Evolutionary conservation across 116 monocot species (phyloP).

Genomic region (Iris pallida): DNA sequence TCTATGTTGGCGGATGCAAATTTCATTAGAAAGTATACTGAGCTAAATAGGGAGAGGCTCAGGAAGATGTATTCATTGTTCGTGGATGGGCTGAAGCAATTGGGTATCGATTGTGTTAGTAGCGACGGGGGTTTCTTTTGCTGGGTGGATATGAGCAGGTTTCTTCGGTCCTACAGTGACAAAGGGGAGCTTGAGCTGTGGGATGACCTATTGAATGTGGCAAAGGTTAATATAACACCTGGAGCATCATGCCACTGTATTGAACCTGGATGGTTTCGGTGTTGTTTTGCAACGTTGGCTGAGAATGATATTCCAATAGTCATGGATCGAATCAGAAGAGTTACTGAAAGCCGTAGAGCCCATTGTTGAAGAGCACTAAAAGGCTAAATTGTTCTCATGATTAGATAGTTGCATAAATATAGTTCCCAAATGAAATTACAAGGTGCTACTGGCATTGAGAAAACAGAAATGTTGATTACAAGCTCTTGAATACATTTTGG

Average conservation of each 20-base stretch:
- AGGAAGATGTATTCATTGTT: constrained; percentile 20
- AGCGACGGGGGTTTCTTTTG: constrained; percentile 25
- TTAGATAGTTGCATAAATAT: too few relatives aligned
- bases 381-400: too few relatives aligned
- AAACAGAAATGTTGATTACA: too few relatives aligned
- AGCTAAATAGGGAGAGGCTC: constrained; percentile 30
- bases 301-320: constrained; percentile 26
- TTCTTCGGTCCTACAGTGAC: constrained; percentile 15
- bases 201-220: constrained; percentile 20
- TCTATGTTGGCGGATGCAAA: constrained; percentile 42
- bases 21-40: constrained; percentile 29
- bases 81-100: constrained; percentile 23
- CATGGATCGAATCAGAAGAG: constrained; percentile 19
- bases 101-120: constrained; percentile 26
- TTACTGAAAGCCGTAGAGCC: neutral
- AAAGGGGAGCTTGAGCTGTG: constrained; percentile 26
- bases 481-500: too few relatives aligned
- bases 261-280: constrained; percentile 34
- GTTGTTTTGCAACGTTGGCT: constrained; percentile 17
- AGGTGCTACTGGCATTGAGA: too few relatives aligned
- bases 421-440: too few relatives aligned
- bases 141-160: constrained; percentile 27
- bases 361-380: too few relatives aligned
- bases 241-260: constrained; percentile 25
- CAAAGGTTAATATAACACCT: constrained; percentile 22